Evolutionary conservation across 2,329 filamentous ascomycete genomes (phyloP).

Genomic region (Sclerotinia nivalis): DNA sequence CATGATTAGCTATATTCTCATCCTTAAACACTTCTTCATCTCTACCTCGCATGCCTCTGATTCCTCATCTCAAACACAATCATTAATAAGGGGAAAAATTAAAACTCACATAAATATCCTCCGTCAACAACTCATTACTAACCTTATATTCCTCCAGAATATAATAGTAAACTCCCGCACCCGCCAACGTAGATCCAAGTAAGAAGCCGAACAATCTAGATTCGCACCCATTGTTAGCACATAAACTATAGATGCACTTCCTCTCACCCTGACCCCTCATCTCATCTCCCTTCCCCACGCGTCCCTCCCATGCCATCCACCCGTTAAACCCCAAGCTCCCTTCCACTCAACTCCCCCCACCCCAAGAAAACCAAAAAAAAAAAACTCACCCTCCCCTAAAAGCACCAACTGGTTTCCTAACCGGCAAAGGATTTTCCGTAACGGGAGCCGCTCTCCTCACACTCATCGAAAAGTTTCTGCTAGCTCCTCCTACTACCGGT

Average conservation of each 20-base stretch:
- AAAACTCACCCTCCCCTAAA: constrained; percentile 68
- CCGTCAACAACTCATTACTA: constrained; percentile 87
- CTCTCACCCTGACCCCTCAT: not conserved
- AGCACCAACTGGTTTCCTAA: constrained; percentile 67
- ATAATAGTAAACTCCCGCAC: constrained; percentile 85
- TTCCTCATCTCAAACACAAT: not conserved
- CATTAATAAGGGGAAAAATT: constrained; percentile 29
- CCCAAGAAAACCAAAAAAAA: not conserved
- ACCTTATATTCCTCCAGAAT: constrained; percentile 90
- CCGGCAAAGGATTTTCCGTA: constrained; percentile 45
- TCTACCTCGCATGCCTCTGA: not conserved
- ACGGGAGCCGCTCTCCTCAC: not conserved
- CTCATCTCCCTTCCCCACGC: not conserved
- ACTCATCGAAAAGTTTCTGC: not conserved
- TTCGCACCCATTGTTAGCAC: not conserved
- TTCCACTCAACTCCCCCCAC: not conserved
- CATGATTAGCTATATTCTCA: not conserved
- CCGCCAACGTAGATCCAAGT: constrained; percentile 76
- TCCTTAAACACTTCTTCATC: not conserved
- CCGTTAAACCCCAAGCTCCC: not conserved
- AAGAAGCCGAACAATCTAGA: constrained; percentile 87
- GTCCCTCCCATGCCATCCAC: not conserved
- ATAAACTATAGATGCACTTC: not conserved
- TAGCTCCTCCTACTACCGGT: constrained; percentile 12
- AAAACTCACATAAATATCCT: constrained; percentile 89